phyloP scores from a whole-genome alignment of 2,329 filamentous ascomycete species.

The Aspergillus persii region DNA sequence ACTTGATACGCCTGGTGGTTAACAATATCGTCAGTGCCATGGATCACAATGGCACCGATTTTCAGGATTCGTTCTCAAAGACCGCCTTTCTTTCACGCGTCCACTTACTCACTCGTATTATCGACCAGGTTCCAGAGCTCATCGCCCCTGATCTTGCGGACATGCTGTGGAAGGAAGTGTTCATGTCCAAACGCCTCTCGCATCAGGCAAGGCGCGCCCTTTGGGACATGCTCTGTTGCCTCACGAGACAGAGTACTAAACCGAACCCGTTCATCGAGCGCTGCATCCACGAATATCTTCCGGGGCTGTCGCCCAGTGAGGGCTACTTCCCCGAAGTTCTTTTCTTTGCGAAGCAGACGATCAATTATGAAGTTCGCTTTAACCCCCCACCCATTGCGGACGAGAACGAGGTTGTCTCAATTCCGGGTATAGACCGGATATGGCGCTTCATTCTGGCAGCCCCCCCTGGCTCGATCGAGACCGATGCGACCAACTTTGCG shows the following conservation, averaged over 20 bases:
- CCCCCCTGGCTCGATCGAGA: slow-evolving; percentile 63
- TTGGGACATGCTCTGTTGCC: slow-evolving; percentile 64
- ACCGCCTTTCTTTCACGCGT: slow-evolving; percentile 52
- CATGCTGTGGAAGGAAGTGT: slow-evolving; percentile 69
- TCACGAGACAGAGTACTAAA: slow-evolving; percentile 27
- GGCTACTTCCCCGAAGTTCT: slow-evolving; percentile 41
- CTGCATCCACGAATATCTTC: slow-evolving; percentile 45
- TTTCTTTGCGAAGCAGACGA: slow-evolving; percentile 42
- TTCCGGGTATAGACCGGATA: slow-evolving; percentile 64
- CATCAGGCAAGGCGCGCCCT: slow-evolving; percentile 62
- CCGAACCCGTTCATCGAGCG: slow-evolving; percentile 44
- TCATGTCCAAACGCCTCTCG: slow-evolving; percentile 62
- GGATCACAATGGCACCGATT: slow-evolving; percentile 41
- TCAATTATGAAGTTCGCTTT: slow-evolving; percentile 56
- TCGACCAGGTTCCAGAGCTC: slow-evolving; percentile 60
- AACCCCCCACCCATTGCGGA: slow-evolving; percentile 48
- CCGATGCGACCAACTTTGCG: slow-evolving; percentile 65
- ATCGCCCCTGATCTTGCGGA: slow-evolving; percentile 62
- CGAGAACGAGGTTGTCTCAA: slow-evolving; percentile 42
- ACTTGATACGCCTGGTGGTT: slow-evolving; percentile 61
- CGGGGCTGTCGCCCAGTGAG: slow-evolving; percentile 32
- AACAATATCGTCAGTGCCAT: slow-evolving; percentile 63
- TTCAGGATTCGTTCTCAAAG: slow-evolving; percentile 40
- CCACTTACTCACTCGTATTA: slow-evolving; percentile 58
- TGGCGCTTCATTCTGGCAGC: slow-evolving; percentile 78